Evolutionary conservation across 345 rosid species (phyloP).

Genomic region (Salix brachista): DNA sequence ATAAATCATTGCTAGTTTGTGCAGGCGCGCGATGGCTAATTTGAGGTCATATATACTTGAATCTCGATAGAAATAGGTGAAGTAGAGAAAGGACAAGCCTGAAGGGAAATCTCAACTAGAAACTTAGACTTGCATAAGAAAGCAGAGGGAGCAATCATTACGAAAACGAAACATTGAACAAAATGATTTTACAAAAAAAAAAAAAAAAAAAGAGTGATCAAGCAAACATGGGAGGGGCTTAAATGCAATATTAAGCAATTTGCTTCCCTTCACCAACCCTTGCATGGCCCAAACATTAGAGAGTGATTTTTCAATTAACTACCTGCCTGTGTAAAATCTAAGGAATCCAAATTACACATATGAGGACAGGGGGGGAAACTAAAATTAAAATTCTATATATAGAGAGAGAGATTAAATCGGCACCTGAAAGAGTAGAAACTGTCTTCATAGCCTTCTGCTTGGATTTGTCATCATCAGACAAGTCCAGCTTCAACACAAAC

Average conservation of each 20-base stretch:
- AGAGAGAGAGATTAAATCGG: background rate
- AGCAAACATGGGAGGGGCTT: background rate
- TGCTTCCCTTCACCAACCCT: background rate
- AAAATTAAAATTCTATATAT: background rate
- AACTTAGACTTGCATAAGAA: background rate
- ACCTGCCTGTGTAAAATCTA: background rate
- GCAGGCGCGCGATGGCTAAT: background rate
- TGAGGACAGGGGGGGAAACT: background rate
- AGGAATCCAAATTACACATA: too few relatives aligned
- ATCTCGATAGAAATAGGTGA: background rate
- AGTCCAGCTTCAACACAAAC: constrained; percentile 65
- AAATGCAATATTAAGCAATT: background rate
- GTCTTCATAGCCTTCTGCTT: constrained; percentile 87
- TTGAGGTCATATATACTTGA: background rate
- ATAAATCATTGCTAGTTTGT: background rate
- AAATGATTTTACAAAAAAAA: too few relatives aligned
- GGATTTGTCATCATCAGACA: constrained; percentile 66
- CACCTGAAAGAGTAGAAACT: constrained; percentile 81
- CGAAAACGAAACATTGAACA: background rate
- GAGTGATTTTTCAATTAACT: background rate
- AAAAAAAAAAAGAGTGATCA: background rate
- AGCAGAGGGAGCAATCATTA: background rate
- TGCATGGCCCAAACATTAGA: background rate
- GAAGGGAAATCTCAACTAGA: background rate
- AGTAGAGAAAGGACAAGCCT: background rate